Evolutionary conservation across 192 early-diverging fungal genomes (phyloP), one percentile per base, ranked within the genome.

Genomic region (Haplosporangium gracile): DNA sequence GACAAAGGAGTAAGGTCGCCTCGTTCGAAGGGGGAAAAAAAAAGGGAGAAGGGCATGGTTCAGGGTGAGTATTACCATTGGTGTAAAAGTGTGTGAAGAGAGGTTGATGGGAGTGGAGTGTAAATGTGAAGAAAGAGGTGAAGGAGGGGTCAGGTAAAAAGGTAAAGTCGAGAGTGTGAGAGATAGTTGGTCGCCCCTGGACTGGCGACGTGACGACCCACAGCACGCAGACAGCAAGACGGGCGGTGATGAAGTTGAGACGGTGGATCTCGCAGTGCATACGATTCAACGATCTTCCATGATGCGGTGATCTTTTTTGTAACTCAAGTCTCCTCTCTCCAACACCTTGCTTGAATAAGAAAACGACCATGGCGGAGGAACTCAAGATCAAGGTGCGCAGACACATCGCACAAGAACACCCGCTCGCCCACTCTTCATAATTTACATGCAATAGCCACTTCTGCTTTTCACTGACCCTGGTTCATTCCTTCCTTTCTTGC

Each of bases 321-420:
- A 2, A 15, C 11, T 65, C 60, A 15, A 32, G 29, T 65, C n/a
- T 29, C 55, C 26, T 26, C 55, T 60, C 55, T 60, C 6, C 13
- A 9, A 11, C 55, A 57, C 38, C 20, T 45, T 26, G 13, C 20
- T 45, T 26, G 13, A 47, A 53, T 4, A 51, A 51, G 16, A 18
- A 51, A 51, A 51, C 15, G 49, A 29, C 24, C 55, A 79, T 79
- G 77, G 24, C 42, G 10, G 79, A 81, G 51, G 73, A 80, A n/a
- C 70, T 81, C 73, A 74, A 81, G 47, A 81, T 75, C 65, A 81
- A 81, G 79, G 79, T 80, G n/a, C 38, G 8, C 38, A 32, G 1
- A 11, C 47, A 42, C 15, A 5, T 22, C 32, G 8, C 7, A 24
- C 42, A 24, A 16, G 22, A 15, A 38, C 24, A 36, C 22, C 26